Conservation (phyloP, 345 rosid species). For the Lenwebbia sp. region DNA sequence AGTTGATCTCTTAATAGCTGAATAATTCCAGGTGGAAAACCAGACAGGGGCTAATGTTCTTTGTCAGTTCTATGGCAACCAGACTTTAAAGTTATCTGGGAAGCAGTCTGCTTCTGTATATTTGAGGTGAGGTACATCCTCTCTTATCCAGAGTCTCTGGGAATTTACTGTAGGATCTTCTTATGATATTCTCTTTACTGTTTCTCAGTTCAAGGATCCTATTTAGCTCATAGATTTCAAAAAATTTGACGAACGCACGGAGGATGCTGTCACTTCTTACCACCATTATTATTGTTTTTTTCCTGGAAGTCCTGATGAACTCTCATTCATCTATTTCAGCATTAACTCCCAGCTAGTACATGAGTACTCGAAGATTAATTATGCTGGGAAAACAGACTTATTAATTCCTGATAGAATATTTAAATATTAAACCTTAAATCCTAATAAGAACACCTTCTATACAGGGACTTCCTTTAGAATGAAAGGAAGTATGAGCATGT, state of each 20-base stretch:
- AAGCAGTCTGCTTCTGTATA: constrained; percentile 59
- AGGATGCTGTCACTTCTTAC: not conserved
- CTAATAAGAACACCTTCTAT: no score
- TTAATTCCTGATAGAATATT: not conserved
- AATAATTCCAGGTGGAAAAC: constrained; percentile 62
- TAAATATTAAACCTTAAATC: no score
- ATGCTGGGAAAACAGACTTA: not conserved
- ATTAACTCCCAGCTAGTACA: not conserved
- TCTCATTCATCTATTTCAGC: not conserved
- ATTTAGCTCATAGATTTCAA: not conserved
- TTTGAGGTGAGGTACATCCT: constrained; percentile 38
- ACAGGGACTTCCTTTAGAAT: no score
- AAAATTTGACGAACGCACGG: not conserved
- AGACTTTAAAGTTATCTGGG: constrained; percentile 41
- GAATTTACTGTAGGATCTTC: not conserved
- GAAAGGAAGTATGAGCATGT: no score
- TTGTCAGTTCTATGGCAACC: constrained; percentile 48
- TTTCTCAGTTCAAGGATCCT: not conserved
- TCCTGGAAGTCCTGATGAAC: not conserved
- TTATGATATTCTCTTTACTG: not conserved
- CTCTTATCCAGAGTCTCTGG: not conserved
- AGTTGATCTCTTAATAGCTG: not conserved
- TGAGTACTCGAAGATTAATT: not conserved
- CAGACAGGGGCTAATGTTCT: constrained; percentile 57
- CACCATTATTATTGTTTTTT: not conserved